Evolutionary conservation across 257 asterid genomes (phyloP), one percentile per base, ranked within the genome.

Genomic region (Nicotiana benthamiana): DNA sequence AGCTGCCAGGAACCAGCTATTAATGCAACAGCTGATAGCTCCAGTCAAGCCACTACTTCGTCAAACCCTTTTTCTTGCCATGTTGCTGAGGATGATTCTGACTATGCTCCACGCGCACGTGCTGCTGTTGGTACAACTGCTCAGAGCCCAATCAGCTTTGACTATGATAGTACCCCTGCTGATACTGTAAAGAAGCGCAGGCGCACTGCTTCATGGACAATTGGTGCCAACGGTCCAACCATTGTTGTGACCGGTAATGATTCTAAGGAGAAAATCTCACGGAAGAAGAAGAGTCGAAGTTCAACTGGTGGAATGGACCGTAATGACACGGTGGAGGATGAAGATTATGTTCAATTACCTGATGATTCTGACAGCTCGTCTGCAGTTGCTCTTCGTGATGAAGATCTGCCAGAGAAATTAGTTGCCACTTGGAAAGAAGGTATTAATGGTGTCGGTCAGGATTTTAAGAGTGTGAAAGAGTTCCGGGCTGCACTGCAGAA

Each of bases 171-270:
- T 78, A 89, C 96, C 83, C 98, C 98, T 62, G 97, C 98, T 83
- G 97, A 91, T 72, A 92, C 97, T 16, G 98, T 94, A 43, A 94
- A 94, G 87, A 93, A 92, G 92, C 88, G 98, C 79, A 91, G 98
- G 85, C 93, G 97, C 32, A 88, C 89, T 77, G 90, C 94, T 84
- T 86, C 93, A 20, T 84, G 91, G 91, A 89, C 79, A 84, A 75
- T 85, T 86, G 93, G 91, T 85, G 85, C 88, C 64, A 85, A 85
- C 48, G 93, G 90, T 68, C 89, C 96, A 10, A 85, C 89, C 52
- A 84, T 84, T 74, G 86, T 84, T 81, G 82, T 92, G 75, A 88
- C 79, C 60, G 83, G 84, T 79, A 93, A 89, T n/a, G n/a, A n/a
- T 83, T 87, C 85, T 60, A 83, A 80, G 83, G 87, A 79, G 61